Conservation (phyloP, 2,329 filamentous ascomycete species). For the Nemania sp. region DNA sequence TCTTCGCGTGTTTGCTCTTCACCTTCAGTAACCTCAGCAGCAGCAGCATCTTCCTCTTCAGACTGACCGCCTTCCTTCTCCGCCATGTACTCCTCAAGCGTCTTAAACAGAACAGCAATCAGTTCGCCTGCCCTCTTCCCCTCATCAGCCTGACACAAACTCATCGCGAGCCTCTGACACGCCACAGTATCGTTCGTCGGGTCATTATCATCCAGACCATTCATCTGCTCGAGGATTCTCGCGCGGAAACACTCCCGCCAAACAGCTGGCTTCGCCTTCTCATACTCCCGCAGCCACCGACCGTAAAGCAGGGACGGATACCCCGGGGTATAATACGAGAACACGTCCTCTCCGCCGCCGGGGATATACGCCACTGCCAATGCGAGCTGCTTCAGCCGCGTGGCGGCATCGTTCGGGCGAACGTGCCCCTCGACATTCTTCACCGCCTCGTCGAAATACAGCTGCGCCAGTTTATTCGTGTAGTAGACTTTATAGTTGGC, state of each 20-base stretch:
- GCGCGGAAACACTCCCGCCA: conserved; percentile 11
- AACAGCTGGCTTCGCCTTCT: conserved; percentile 5
- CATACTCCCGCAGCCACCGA: conserved; percentile 6
- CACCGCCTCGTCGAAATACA: conserved; percentile 6
- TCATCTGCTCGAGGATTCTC: conserved; percentile 4
- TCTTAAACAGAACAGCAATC: conserved; percentile 2
- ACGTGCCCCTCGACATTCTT: conserved; percentile 3
- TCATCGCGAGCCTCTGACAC: neutral
- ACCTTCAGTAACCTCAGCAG: neutral
- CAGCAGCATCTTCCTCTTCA: neutral
- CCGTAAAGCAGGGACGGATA: conserved; percentile 6
- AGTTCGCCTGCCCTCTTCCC: neutral
- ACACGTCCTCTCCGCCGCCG: conserved; percentile 2
- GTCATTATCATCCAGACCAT: conserved; percentile 4
- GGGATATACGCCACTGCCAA: neutral
- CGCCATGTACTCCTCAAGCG: conserved; percentile 4
- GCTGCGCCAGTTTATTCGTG: conserved; percentile 3
- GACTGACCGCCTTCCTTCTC: neutral
- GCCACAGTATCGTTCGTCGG: conserved; percentile 4
- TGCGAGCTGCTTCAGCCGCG: conserved; percentile 3
- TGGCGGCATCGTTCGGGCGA: conserved; percentile 5
- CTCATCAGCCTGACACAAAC: conserved; percentile 3
- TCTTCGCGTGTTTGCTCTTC: neutral
- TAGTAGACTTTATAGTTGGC: neutral
- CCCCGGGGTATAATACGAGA: conserved; percentile 1